Percentiles rank a stretch among this genome's conserved stretches.
phyloP scores from a whole-genome alignment of 768 basidiomycete genomes.

The Pulveroboletus frians region DNA sequence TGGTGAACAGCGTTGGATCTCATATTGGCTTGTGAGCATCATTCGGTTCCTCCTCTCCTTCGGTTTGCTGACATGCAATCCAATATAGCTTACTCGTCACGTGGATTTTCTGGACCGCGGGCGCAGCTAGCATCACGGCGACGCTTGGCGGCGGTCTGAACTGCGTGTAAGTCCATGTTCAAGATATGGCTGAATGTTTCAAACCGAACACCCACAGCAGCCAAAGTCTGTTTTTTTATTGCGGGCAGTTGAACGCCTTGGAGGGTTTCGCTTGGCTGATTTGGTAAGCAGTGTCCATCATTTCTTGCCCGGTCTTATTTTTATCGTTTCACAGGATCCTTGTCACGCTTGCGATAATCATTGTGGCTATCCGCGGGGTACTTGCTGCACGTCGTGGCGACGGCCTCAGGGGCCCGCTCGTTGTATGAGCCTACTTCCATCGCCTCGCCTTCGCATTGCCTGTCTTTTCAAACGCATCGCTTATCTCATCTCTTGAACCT shows the following conservation, averaged over 20 bases:
- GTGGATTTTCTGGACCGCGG: slow-evolving; percentile 77
- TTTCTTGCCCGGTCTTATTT: neutral
- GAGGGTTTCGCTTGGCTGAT: slow-evolving; percentile 73
- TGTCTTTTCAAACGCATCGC: slow-evolving; percentile 3
- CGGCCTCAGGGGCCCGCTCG: slow-evolving; percentile 55
- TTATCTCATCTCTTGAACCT: neutral
- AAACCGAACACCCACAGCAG: slow-evolving; percentile 24
- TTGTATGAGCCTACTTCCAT: slow-evolving; percentile 24
- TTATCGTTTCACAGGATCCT: slow-evolving; percentile 45
- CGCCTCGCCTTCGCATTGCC: neutral
- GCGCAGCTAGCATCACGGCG: slow-evolving; percentile 63
- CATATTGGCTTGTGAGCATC: slow-evolving; percentile 57
- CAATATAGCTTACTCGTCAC: slow-evolving; percentile 54
- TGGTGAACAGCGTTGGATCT: slow-evolving; percentile 56
- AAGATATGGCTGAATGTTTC: neutral
- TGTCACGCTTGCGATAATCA: slow-evolving; percentile 53
- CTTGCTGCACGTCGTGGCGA: slow-evolving; percentile 58
- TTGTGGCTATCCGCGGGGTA: slow-evolving; percentile 59
- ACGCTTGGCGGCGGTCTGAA: slow-evolving; percentile 64
- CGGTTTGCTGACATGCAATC: slow-evolving; percentile 3
- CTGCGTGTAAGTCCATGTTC: slow-evolving; percentile 47
- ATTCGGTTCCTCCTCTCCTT: neutral
- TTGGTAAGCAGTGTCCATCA: slow-evolving; percentile 49
- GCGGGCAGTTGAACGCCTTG: slow-evolving; percentile 71
- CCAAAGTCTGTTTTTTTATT: slow-evolving; percentile 51